These are phyloP conservation scores for Canavalia gladiata DNA, from an alignment of 306 rosid genomes.

Conservation along the genomic window DNA sequence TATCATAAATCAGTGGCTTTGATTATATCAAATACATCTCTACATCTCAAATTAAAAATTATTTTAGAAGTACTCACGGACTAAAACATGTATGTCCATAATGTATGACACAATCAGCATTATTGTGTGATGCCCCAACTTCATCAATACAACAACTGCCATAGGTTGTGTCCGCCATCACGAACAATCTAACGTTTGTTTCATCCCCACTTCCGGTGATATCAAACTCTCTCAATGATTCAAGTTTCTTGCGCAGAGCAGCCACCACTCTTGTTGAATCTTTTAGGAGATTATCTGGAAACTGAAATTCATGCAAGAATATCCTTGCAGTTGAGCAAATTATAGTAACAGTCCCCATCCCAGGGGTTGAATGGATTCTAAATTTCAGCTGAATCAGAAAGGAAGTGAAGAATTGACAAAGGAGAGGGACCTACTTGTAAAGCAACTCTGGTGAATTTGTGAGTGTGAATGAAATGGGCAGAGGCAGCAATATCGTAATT, in stretches of 20 bases:
- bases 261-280: constrained; percentile 73
- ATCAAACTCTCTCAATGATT: constrained; percentile 45
- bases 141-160: constrained; percentile 97
- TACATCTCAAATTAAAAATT: neutral
- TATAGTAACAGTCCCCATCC: neutral
- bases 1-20: constrained; percentile 5
- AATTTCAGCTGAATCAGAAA: neutral
- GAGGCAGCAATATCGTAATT: constrained; percentile 71
- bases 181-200: constrained; percentile 61
- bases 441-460: constrained; percentile 74
- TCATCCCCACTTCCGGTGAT: constrained; percentile 40
- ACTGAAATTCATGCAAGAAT: constrained; percentile 55
- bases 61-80: constrained; percentile 66
- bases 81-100: constrained; percentile 95
- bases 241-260: constrained; percentile 63
- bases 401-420: neutral
- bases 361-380: neutral
- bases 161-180: constrained; percentile 91
- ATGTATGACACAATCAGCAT: constrained; percentile 83
- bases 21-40: constrained; percentile 14
- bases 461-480: constrained; percentile 67
- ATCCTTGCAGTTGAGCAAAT: neutral
- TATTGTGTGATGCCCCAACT: constrained; percentile 85
- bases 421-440: constrained; percentile 64
- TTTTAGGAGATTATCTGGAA: constrained; percentile 85